A percentile compares a stretch with the other conserved stretches of the same genome.
phyloP scores from a whole-genome alignment of 1,284 basidiomycete genomes.

The Papiliotrema nemorosa region DNA sequence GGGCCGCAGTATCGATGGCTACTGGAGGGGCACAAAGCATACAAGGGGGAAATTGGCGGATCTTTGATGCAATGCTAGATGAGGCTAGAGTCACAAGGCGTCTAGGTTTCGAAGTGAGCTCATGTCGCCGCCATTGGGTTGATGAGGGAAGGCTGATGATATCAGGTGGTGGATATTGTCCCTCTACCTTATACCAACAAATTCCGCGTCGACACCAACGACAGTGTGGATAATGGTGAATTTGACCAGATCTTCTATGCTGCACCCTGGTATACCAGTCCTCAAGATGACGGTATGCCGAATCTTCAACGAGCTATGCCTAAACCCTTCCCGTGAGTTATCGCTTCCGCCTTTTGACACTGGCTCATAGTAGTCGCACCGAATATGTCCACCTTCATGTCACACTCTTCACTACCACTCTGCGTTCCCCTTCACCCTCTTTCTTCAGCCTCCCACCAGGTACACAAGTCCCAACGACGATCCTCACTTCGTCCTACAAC shows the following conservation, averaged over 20 bases:
- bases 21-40: conserved; percentile 66
- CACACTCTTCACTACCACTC: conserved; percentile 77
- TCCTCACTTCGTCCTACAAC: conserved; percentile 70
- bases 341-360: background rate
- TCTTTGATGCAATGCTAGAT: conserved; percentile 78
- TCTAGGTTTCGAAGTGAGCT: conserved; percentile 63
- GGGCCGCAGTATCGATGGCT: conserved; percentile 69
- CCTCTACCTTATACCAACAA: conserved; percentile 8
- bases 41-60: conserved; percentile 74
- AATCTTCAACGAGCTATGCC: conserved; percentile 11
- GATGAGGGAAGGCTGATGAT: background rate
- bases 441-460: conserved; percentile 65
- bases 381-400: conserved; percentile 83
- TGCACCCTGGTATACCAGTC: conserved; percentile 36
- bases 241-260: conserved; percentile 48
- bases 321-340: background rate
- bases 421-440: conserved; percentile 58
- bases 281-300: conserved; percentile 9
- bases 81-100: conserved; percentile 65
- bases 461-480: conserved; percentile 58
- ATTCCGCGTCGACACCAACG: conserved; percentile 23
- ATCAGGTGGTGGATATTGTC: conserved; percentile 29
- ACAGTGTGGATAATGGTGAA: conserved; percentile 3
- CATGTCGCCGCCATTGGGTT: background rate
- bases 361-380: conserved; percentile 47